A percentile compares a stretch with the other conserved stretches of the same genome.
Conservation (phyloP, 495 filamentous ascomycete species). For the Podospora sp. region DNA sequence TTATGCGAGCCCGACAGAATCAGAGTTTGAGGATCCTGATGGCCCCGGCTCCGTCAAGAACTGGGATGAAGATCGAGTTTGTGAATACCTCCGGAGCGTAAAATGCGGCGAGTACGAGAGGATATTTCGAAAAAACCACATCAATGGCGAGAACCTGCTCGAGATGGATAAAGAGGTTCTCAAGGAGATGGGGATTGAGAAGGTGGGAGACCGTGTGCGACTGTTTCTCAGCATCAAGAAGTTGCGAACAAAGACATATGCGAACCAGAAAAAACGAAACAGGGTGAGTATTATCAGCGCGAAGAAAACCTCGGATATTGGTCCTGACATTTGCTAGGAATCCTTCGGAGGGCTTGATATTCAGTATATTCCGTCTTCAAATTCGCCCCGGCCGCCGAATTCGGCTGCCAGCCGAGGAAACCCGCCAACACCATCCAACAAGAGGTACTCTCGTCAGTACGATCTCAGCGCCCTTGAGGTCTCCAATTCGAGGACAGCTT, state of each 20-base stretch:
- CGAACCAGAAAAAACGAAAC: conserved; percentile 82
- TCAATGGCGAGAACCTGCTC: conserved; percentile 93
- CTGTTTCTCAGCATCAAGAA: conserved; percentile 92
- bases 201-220: conserved; percentile 95
- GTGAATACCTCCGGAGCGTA: conserved; percentile 85
- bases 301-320: conserved; percentile 2
- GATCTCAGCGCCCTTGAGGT: conserved; percentile 48
- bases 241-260: conserved; percentile 79
- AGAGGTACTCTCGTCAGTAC: conserved; percentile 74
- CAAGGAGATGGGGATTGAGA: conserved; percentile 98
- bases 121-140: conserved; percentile 89
- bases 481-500: conserved; percentile 69
- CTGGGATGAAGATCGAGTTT: conserved; percentile 92
- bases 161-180: conserved; percentile 96
- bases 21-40: conserved; percentile 83
- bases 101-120: conserved; percentile 92
- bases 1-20: conserved; percentile 87
- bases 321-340: conserved; percentile 53
- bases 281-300: conserved; percentile 63
- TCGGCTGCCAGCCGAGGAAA: conserved; percentile 47
- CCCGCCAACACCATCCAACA: conserved; percentile 60
- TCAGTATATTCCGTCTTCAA: conserved; percentile 64
- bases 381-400: conserved; percentile 64
- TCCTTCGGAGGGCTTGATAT: conserved; percentile 70
- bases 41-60: conserved; percentile 58